Conservation (phyloP, 495 filamentous ascomycete species). For the Thermothielavioides terrestris region DNA sequence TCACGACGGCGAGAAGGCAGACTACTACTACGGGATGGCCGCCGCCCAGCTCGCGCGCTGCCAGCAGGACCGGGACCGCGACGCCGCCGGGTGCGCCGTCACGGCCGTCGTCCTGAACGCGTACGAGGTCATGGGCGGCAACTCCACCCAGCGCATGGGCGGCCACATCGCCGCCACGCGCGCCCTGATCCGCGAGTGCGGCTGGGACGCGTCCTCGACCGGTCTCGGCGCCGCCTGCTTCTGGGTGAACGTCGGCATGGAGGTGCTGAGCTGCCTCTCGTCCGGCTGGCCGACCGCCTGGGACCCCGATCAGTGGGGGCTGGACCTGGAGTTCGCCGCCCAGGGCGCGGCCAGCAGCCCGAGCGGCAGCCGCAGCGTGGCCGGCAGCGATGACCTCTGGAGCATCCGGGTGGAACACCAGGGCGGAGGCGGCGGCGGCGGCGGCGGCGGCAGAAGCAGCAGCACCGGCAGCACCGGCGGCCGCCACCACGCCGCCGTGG, state of each 20-base stretch:
- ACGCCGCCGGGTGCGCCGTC: constrained; percentile 80
- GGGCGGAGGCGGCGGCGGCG: no score
- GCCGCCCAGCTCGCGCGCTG: constrained; percentile 62
- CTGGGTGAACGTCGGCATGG: constrained; percentile 88
- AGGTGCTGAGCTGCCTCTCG: constrained; percentile 76
- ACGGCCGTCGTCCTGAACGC: constrained; percentile 83
- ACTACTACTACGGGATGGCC: constrained; percentile 75
- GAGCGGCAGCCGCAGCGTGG: constrained; percentile 10
- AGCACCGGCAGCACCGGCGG: no score
- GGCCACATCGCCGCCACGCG: constrained; percentile 80
- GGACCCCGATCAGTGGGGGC: constrained; percentile 86
- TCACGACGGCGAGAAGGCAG: constrained; percentile 67
- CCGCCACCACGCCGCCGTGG: constrained; percentile 58
- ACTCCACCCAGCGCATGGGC: constrained; percentile 67
- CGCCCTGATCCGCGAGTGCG: constrained; percentile 83
- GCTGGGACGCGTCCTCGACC: constrained; percentile 72
- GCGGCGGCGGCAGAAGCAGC: no score
- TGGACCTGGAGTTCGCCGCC: constrained; percentile 67
- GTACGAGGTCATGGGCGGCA: constrained; percentile 83
- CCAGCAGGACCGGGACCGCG: constrained; percentile 71
- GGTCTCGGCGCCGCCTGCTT: constrained; percentile 87
- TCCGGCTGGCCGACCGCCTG: constrained; percentile 84
- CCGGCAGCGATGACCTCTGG: constrained; percentile 41
- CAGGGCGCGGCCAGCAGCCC: constrained; percentile 8
- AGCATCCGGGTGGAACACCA: constrained; percentile 47